phyloP scores from a whole-genome alignment of 192 early-diverging fungal species.

The Geranomyces variabilis region DNA sequence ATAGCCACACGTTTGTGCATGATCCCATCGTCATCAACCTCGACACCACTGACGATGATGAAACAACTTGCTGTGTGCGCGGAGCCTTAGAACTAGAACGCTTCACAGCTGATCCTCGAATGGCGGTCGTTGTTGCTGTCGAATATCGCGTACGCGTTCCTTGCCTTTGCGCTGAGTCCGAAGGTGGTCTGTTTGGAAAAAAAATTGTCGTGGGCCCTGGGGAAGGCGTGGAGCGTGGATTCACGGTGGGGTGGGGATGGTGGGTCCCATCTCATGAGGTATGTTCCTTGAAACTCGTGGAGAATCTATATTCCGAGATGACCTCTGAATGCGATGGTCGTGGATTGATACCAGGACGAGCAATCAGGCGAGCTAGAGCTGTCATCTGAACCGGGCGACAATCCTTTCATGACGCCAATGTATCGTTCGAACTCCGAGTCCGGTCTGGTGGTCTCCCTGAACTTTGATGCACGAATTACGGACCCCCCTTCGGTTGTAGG shows the following conservation, averaged over 20 bases:
- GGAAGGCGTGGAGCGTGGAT: slow-evolving; percentile 38
- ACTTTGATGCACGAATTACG: not conserved
- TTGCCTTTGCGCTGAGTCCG: slow-evolving; percentile 1
- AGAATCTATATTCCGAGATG: too few relatives aligned
- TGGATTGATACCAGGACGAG: not conserved
- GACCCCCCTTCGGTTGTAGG: not conserved
- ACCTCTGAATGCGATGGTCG: not conserved
- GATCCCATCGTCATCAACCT: slow-evolving; percentile 41
- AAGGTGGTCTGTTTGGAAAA: not conserved
- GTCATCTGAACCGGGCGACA: not conserved
- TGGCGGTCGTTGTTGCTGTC: slow-evolving; percentile 50
- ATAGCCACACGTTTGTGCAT: slow-evolving; percentile 46
- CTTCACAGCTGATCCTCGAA: slow-evolving; percentile 16
- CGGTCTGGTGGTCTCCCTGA: slow-evolving; percentile 10
- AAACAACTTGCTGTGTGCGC: not conserved
- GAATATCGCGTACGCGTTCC: slow-evolving; percentile 47
- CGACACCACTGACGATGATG: slow-evolving; percentile 11
- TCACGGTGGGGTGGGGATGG: slow-evolving; percentile 43
- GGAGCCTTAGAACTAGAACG: slow-evolving; percentile 14
- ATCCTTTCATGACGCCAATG: slow-evolving; percentile 23
- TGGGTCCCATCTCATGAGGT: slow-evolving; percentile 37
- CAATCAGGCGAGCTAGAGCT: not conserved
- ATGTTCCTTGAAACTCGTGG: not conserved
- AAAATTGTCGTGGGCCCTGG: not conserved
- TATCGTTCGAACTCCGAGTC: not conserved